Evolutionary conservation across 805 yeast species (phyloP), one percentile per base, ranked within the genome.

Genomic region (Candida maesae): DNA sequence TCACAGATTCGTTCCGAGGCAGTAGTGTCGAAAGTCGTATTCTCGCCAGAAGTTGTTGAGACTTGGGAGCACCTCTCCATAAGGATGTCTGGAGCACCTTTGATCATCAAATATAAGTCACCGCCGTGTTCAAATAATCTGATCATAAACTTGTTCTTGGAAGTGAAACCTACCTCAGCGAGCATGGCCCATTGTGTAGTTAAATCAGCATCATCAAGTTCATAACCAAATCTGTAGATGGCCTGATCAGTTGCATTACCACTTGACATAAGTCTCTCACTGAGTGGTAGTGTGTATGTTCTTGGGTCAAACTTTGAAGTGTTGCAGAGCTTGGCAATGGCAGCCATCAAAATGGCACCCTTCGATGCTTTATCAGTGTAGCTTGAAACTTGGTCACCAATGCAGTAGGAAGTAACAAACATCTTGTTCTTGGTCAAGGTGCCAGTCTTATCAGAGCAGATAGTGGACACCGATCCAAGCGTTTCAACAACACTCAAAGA

Each of bases 1-100:
- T 41, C 25, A 12, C 53, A 34, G 14, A 67, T 46, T 13, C 47
- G 35, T 4, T 29, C 36, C 27, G 47, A 48, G 0, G 41, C n/a
- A 2, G 27, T 27, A 7, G 54, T 33, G 13, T 38, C 41, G 12
- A 49, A 33, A 9, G 27, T 25, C 2, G 35, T 35, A 6, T 48
- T 42, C 19, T 52, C 47, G 15, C 47, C 47, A 13, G 37, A 36
- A 10, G 52, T 43, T n/a, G n/a, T n/a, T n/a, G n/a, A n/a, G n/a
- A n/a, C n/a, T n/a, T n/a, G n/a, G n/a, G n/a, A n/a, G n/a, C n/a
- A n/a, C n/a, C n/a, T n/a, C n/a, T n/a, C n/a, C n/a, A n/a, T n/a
- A n/a, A n/a, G n/a, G n/a, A n/a, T n/a, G n/a, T n/a, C n/a, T n/a
- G 76, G 74, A 3, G 76, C 76, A 35, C 76, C 76, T 50, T 70